Conservation (phyloP, 2,329 filamentous ascomycete species). For the Microsporum canis region DNA sequence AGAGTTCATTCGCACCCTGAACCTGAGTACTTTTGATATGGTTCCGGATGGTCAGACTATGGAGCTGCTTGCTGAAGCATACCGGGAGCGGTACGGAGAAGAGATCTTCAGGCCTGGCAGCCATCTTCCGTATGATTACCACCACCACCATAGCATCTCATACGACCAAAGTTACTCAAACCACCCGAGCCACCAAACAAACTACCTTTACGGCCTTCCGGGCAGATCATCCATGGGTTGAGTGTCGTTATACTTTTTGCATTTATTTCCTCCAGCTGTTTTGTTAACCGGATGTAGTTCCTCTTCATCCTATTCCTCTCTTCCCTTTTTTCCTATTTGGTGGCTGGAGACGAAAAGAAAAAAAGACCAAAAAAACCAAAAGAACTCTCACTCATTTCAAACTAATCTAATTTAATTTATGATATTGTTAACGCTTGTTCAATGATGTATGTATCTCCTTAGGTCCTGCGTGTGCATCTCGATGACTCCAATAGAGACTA, state of each 20-base stretch:
- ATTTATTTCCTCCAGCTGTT: background rate
- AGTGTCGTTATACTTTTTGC: background rate
- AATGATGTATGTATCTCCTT: background rate
- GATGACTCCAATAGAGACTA: background rate
- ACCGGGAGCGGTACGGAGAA: constrained; percentile 5
- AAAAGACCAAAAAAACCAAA: background rate
- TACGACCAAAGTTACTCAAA: background rate
- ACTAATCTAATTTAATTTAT: background rate
- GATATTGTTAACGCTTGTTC: background rate
- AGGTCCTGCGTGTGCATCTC: background rate
- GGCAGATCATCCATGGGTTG: background rate
- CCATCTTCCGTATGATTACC: background rate
- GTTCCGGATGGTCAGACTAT: background rate
- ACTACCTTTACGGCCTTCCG: background rate
- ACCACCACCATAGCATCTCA: background rate
- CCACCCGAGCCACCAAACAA: background rate
- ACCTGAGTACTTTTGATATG: constrained; percentile 11
- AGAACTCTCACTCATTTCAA: background rate
- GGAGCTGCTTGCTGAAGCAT: constrained; percentile 5
- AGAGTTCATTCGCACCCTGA: constrained; percentile 4
- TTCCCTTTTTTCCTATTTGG: background rate
- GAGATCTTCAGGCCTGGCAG: constrained; percentile 5
- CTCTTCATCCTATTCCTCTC: background rate
- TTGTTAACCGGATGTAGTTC: background rate
- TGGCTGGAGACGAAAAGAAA: background rate